Conservation (phyloP, 2,329 filamentous ascomycete species). For the Neocatenulostroma microsporum region DNA sequence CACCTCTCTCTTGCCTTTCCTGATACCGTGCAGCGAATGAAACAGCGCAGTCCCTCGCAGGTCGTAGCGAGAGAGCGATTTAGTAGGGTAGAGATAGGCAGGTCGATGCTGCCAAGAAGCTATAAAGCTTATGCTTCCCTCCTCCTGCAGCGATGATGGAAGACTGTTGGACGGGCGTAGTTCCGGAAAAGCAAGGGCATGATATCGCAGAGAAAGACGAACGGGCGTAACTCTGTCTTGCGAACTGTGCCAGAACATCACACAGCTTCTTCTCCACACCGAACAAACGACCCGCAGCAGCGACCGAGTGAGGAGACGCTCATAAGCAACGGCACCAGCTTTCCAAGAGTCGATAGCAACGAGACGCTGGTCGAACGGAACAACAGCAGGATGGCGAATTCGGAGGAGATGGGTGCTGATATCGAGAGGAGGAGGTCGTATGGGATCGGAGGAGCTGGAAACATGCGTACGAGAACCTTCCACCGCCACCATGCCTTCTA, state of each 20-base stretch:
- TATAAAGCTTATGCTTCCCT: constrained; percentile 1
- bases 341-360: constrained; percentile 5
- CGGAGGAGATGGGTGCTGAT: neutral
- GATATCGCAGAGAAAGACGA: neutral
- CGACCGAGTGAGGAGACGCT: constrained; percentile 5
- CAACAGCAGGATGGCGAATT: neutral
- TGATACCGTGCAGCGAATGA: neutral
- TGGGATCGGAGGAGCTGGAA: constrained; percentile 17
- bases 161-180: neutral
- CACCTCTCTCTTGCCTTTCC: no score
- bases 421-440: constrained; percentile 9
- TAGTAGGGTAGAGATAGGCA: constrained; percentile 2
- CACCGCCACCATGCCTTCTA: neutral
- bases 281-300: neutral
- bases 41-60: neutral
- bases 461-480: constrained; percentile 9
- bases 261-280: neutral
- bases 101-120: neutral
- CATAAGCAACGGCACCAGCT: neutral
- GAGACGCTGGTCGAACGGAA: constrained; percentile 4
- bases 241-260: neutral
- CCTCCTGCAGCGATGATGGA: neutral
- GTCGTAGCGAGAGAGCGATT: neutral
- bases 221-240: neutral
- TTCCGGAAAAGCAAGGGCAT: constrained; percentile 2